phyloP scores from a whole-genome alignment of 2,329 filamentous ascomycete genomes.

The Colletotrichum sp. region DNA sequence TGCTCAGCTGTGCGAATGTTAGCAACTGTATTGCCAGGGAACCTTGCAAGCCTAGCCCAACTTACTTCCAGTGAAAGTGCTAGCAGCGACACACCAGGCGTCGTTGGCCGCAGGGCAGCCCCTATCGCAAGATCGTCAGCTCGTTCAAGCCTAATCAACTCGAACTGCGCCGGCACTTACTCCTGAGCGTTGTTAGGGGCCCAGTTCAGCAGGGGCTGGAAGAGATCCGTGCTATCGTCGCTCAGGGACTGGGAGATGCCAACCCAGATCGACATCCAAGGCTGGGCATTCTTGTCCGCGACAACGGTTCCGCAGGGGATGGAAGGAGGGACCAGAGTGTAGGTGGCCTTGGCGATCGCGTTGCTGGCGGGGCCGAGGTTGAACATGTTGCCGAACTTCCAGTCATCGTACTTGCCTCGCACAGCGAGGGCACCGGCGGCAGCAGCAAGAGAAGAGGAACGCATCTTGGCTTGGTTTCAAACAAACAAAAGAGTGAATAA shows the following conservation, averaged over 20 bases:
- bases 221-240: background rate
- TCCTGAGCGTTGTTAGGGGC: background rate
- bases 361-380: background rate
- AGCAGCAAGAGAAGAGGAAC: background rate
- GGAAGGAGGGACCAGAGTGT: background rate
- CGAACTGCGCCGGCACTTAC: background rate
- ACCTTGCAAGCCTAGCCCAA: accelerated
- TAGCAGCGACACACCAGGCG: background rate
- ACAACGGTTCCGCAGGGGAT: background rate
- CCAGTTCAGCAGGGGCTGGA: background rate
- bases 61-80: background rate
- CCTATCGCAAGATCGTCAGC: background rate
- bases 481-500: background rate
- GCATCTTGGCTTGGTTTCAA: background rate
- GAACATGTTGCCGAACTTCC: constrained; percentile 12
- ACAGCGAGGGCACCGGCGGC: background rate
- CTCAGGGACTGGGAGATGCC: constrained; percentile 1
- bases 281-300: background rate
- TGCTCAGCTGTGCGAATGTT: background rate
- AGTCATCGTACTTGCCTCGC: constrained; percentile 1
- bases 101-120: background rate
- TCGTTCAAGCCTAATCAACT: accelerated
- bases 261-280: constrained; percentile 9
- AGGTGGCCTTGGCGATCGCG: background rate
- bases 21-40: background rate